These are phyloP conservation scores for Phanerochaete sordida DNA, from an alignment of 768 basidiomycete species.

Conservation along the genomic window DNA sequence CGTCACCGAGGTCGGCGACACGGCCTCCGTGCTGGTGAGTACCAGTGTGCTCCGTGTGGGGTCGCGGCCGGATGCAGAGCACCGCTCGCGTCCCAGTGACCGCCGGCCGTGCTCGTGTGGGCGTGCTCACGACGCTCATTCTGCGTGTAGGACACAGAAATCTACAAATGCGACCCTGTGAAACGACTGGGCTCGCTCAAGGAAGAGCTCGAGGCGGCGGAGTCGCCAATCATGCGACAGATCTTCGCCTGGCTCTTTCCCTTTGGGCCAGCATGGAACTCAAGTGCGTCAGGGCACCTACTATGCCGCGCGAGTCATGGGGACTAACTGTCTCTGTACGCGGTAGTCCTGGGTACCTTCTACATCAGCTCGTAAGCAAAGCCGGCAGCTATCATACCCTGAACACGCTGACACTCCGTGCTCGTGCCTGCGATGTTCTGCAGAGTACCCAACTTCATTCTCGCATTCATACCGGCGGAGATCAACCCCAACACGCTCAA, in stretches of 20 bases:
- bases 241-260: slow-evolving; percentile 83
- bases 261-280: slow-evolving; percentile 88
- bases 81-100: not conserved
- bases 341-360: slow-evolving; percentile 79
- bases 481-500: slow-evolving; percentile 84
- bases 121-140: not conserved
- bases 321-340: slow-evolving; percentile 3
- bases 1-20: slow-evolving; percentile 14
- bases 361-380: slow-evolving; percentile 90
- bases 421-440: slow-evolving; percentile 6
- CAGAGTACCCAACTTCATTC: slow-evolving; percentile 91
- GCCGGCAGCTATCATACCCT: slow-evolving; percentile 10
- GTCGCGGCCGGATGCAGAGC: too few species aligned
- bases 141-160: slow-evolving; percentile 38
- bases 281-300: slow-evolving; percentile 37
- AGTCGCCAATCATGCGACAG: slow-evolving; percentile 75
- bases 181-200: slow-evolving; percentile 57
- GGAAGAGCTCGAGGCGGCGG: slow-evolving; percentile 51
- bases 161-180: slow-evolving; percentile 39
- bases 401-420: not conserved
- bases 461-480: slow-evolving; percentile 88
- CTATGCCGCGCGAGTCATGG: not conserved
- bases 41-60: not conserved
- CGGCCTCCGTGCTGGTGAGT: slow-evolving; percentile 20
- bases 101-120: not conserved